Evolutionary conservation across 2,329 filamentous ascomycete genomes (phyloP), one percentile per base, ranked within the genome.

Genomic region (Alternaria infectoria): DNA sequence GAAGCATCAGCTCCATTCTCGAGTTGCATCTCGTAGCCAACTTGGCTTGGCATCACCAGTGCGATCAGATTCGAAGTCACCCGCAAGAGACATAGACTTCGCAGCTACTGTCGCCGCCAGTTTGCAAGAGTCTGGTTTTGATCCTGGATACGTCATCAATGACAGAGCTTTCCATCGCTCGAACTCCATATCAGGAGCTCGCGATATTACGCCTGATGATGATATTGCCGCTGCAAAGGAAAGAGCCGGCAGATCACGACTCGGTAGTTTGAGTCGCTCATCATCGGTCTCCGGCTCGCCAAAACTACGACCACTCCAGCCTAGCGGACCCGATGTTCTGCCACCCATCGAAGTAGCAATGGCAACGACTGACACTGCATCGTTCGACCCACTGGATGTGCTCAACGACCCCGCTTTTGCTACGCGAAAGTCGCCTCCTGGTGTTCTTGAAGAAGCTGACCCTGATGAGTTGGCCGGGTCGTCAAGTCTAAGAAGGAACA

Each of bases 31-130:
- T 7, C 60, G 64, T 8, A 64, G 66, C 30, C 68, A 62, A 30
- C 36, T 66, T 15, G 63, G 62, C 21, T 62, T 62, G n/a, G 65
- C 62, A 10, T 69, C 73, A 30, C 76, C 77, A 23, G 66, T 72
- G n/a, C 69, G 72, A 51, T 66, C 67, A 19, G 67, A 69, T 50
- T 65, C 67, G 6, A 69, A 70, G 36, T 69, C 73, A 8, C 77
- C 77, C 17, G 65, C 73, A 21, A 70, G 72, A 54, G 81, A 83
- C 51, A 78, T 83, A 36, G 83, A 84, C 64, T 85, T 85, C 57
- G 81, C 83, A 23, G 83, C 82, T 5, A 81, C 82, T 5, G 70
- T 85, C 8, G 82, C 83, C 21, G 83, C 82, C 54, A 82, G 82
- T 28, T 69, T 85, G 13, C 76, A 81, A 60, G 79, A 82, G 54